Evolutionary conservation across 2,329 filamentous ascomycete genomes (phyloP).

Genomic region (Xylariaceae sp.): DNA sequence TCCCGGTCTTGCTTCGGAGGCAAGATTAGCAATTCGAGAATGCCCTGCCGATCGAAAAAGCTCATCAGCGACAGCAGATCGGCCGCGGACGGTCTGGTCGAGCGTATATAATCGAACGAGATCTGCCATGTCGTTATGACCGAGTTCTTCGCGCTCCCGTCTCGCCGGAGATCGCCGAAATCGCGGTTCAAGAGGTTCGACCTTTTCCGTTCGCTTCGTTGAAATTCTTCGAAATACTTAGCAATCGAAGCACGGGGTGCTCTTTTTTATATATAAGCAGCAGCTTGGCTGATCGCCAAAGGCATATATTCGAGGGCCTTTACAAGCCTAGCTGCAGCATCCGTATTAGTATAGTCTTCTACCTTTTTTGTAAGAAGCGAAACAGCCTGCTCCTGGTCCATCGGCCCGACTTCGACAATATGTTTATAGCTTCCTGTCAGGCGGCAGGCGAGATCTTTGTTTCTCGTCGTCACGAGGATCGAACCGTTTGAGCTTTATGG

Average conservation of each 20-base stretch:
- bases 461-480: conserved; percentile 28
- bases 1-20: background rate
- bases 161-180: conserved; percentile 30
- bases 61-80: conserved; percentile 44
- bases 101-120: conserved; percentile 35
- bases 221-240: conserved; percentile 38
- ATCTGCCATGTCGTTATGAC: conserved; percentile 36
- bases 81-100: conserved; percentile 32
- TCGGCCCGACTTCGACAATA: conserved; percentile 6
- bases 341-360: conserved; percentile 7
- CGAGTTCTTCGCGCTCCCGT: conserved; percentile 32
- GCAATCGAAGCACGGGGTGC: conserved; percentile 27
- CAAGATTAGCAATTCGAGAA: conserved; percentile 32
- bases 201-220: conserved; percentile 28
- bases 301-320: conserved; percentile 30
- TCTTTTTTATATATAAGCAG: conserved; percentile 30
- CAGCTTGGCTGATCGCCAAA: conserved; percentile 34
- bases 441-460: conserved; percentile 10
- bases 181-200: conserved; percentile 29
- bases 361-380: conserved; percentile 3
- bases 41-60: conserved; percentile 41
- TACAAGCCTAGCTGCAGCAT: conserved; percentile 21
- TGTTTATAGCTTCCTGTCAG: conserved; percentile 18
- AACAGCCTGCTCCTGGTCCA: conserved; percentile 6
- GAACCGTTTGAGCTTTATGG: conserved; percentile 29